phyloP scores from a whole-genome alignment of 148 eudicot genomes.

The Fallopia convolvulus region DNA sequence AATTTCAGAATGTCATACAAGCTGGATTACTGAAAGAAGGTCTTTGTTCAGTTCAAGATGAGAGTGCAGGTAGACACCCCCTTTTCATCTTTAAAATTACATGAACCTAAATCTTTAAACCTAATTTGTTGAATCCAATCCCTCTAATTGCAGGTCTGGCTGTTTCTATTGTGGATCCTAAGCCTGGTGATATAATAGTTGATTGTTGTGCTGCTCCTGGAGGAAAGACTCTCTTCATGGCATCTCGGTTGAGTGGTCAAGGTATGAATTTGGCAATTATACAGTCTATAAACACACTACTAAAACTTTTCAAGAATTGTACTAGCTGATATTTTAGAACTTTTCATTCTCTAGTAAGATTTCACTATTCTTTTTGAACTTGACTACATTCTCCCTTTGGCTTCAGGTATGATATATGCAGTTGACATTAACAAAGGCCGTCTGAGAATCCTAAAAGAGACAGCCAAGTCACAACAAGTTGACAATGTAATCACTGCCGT shows the following conservation, averaged over 20 bases:
- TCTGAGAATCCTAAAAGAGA: slow-evolving; percentile 69
- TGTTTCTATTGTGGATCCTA: slow-evolving; percentile 81
- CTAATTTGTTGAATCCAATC: background rate
- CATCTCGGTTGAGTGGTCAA: slow-evolving; percentile 64
- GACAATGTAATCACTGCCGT: slow-evolving; percentile 55
- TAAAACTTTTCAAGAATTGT: background rate
- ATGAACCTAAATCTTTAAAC: background rate
- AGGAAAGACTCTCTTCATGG: slow-evolving; percentile 93
- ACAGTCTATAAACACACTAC: background rate
- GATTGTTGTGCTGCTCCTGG: slow-evolving; percentile 99
- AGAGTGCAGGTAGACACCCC: slow-evolving; percentile 69
- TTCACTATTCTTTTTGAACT: background rate
- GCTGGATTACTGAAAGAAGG: slow-evolving; percentile 82
- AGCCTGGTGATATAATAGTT: slow-evolving; percentile 70
- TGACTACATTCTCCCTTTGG: background rate
- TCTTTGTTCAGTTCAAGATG: slow-evolving; percentile 90
- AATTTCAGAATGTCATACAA: slow-evolving; percentile 61
- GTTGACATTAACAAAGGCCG: slow-evolving; percentile 84
- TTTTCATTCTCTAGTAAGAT: background rate
- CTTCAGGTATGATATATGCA: slow-evolving; percentile 65
- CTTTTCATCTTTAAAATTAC: background rate
- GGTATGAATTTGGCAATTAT: slow-evolving; percentile 30
- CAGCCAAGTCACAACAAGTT: slow-evolving; percentile 70
- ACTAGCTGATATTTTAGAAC: background rate
- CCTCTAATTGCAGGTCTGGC: slow-evolving; percentile 51